A percentile compares a stretch with the other conserved stretches of the same genome.
phyloP scores from a whole-genome alignment of 2,329 filamentous ascomycete species.

The Penicillium sp. region DNA sequence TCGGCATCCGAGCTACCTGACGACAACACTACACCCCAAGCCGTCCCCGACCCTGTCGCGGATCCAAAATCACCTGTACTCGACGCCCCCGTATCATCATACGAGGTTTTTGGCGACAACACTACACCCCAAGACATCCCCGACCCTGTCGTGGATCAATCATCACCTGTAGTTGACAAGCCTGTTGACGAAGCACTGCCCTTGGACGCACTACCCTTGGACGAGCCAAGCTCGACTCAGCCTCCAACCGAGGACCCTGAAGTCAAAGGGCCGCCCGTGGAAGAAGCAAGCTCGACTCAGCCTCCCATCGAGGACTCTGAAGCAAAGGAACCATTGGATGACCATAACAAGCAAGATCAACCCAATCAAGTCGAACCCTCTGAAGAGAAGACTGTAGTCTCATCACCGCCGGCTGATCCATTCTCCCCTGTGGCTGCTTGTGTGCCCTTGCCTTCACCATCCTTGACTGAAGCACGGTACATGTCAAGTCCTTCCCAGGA shows the following conservation, averaged over 20 bases:
- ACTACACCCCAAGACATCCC: background rate
- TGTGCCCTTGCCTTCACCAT: slow-evolving; percentile 34
- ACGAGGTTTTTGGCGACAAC: background rate
- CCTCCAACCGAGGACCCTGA: background rate
- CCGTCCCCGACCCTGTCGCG: background rate
- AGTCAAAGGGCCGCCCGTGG: background rate
- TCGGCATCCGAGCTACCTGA: background rate
- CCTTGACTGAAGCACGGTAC: slow-evolving; percentile 31
- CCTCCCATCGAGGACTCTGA: background rate
- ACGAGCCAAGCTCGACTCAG: background rate
- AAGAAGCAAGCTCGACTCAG: background rate
- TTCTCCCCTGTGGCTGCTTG: slow-evolving; percentile 26
- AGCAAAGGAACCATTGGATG: background rate
- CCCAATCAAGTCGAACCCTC: slow-evolving; percentile 8
- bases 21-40: background rate
- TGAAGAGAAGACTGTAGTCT: slow-evolving; percentile 21
- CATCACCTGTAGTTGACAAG: background rate
- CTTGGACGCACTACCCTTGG: background rate
- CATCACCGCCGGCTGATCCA: slow-evolving; percentile 26
- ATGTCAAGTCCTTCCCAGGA: slow-evolving; percentile 29
- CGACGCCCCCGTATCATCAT: background rate
- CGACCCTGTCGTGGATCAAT: background rate
- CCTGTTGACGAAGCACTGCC: background rate
- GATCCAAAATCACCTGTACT: background rate
- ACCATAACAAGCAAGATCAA: background rate